These are phyloP conservation scores for Piper betle DNA, from an alignment of 164 flowering plant genomes.

Conservation along the genomic window DNA sequence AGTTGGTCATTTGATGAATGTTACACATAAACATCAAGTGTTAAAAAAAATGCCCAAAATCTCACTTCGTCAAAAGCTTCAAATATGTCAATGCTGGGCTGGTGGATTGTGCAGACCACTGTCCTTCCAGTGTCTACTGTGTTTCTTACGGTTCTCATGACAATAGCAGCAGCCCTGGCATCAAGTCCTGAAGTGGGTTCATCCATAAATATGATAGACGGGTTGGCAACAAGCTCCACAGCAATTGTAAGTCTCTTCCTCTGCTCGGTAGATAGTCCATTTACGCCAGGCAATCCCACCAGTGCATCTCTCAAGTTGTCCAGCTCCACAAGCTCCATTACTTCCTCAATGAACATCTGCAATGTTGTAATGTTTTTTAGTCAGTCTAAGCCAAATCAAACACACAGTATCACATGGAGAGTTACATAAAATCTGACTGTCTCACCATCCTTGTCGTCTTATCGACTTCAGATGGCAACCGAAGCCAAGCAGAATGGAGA, in stretches of 20 bases:
- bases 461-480: conserved; percentile 33
- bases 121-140: conserved; percentile 48
- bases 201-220: conserved; percentile 50
- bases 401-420: not conserved
- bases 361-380: not conserved
- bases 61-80: conserved; percentile 45
- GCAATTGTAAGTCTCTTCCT: conserved; percentile 44
- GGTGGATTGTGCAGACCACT: conserved; percentile 45
- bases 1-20: not conserved
- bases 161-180: conserved; percentile 50
- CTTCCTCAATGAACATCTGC: conserved; percentile 44
- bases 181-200: conserved; percentile 56
- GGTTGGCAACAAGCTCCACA: conserved; percentile 51
- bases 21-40: too few species aligned
- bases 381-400: not conserved
- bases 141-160: conserved; percentile 48
- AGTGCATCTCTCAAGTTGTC: conserved; percentile 22
- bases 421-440: too few species aligned
- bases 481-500: conserved; percentile 45
- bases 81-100: conserved; percentile 47
- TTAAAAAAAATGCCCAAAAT: too few species aligned
- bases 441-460: conserved; percentile 27
- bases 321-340: conserved; percentile 47
- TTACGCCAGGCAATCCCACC: conserved; percentile 36
- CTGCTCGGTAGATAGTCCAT: conserved; percentile 45